Evolutionary conservation across 768 basidiomycete species (phyloP), one percentile per base, ranked within the genome.

Genomic region (Leucosporidium scottii): DNA sequence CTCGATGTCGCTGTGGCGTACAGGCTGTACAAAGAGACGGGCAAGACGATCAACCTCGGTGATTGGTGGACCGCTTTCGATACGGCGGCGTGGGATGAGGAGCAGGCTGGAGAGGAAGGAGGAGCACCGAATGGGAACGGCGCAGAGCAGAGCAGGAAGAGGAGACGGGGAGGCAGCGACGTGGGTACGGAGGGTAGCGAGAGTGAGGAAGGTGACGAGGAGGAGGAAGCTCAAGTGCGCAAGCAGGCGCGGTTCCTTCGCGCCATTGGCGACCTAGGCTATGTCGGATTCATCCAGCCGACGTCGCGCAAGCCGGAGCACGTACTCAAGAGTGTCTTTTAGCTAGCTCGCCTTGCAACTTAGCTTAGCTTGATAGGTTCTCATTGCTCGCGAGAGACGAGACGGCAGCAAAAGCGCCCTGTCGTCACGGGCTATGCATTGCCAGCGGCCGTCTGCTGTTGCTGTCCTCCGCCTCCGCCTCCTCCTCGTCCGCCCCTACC

Each of bases 171-270:
- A 36, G 28, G 50, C 27, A 31, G n/a, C 39, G 30, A 27, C 0
- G 56, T 44, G 7, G 39, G 28, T 25, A 62, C 48, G 15, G 55
- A 59, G 9, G 62, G 60, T 10, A 59, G 59, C 10, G 69, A 64
- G 0, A 60, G 64, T 0, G 68, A 54, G 9, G 54, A 56, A 18
- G n/a, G 13, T 3, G 69, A 70, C n/a, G 65, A 63, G 12, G 65
- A 72, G 0, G 68, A 55, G 5, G 66, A 60, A 0, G 60, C 65
- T n/a, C 28, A 15, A 53, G 28, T 67, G 57, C 44, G 69, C 57
- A 72, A 71, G 31, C 71, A 76, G 48, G 74, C 75, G 34, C 59
- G 73, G 25, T 76, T 76, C 68, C 53, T 76, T 27, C 63, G 65
- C 9, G 63, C 64, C 4, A 66, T 75, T 4, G 71, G 65, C 17